These are phyloP conservation scores for Hippophae gyantsensis DNA, from an alignment of 306 rosid genomes.

Conservation along the genomic window DNA sequence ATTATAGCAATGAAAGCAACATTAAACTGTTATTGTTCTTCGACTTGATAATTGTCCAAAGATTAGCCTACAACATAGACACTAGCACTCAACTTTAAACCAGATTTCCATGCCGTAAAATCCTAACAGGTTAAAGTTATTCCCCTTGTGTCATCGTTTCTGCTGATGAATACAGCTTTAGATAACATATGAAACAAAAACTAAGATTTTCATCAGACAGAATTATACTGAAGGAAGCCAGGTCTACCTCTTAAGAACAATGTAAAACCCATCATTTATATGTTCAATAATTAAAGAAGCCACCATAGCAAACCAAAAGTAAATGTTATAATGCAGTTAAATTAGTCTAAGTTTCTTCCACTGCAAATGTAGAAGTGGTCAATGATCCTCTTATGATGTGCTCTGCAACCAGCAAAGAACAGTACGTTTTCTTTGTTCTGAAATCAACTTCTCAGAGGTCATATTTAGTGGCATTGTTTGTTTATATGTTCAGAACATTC, in stretches of 20 bases:
- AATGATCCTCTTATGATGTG: conserved; percentile 2
- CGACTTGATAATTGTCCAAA: too few relatives aligned
- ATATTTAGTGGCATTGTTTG: conserved; percentile 2
- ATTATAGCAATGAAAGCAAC: too few relatives aligned
- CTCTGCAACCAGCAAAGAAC: conserved; percentile 4
- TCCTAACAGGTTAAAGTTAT: too few relatives aligned
- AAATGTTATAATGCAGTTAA: background rate
- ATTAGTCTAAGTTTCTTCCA: background rate
- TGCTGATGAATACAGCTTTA: background rate
- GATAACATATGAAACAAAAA: background rate
- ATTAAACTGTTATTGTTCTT: too few relatives aligned
- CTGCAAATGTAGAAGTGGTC: conserved; percentile 1
- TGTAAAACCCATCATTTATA: background rate
- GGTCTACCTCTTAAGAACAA: background rate
- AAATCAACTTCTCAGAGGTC: conserved; percentile 17
- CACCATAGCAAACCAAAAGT: background rate
- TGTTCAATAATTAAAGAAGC: background rate
- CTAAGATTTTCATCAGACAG: background rate
- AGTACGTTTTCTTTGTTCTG: conserved; percentile 11
- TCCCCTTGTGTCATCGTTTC: background rate
- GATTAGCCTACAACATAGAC: too few relatives aligned
- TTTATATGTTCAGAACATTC: conserved; percentile 10
- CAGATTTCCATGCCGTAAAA: too few relatives aligned
- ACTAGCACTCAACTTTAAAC: too few relatives aligned
- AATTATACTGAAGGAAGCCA: background rate